Evolutionary conservation across 108 stramenopile species (phyloP).

Genomic region (Nitzschia sp.): DNA sequence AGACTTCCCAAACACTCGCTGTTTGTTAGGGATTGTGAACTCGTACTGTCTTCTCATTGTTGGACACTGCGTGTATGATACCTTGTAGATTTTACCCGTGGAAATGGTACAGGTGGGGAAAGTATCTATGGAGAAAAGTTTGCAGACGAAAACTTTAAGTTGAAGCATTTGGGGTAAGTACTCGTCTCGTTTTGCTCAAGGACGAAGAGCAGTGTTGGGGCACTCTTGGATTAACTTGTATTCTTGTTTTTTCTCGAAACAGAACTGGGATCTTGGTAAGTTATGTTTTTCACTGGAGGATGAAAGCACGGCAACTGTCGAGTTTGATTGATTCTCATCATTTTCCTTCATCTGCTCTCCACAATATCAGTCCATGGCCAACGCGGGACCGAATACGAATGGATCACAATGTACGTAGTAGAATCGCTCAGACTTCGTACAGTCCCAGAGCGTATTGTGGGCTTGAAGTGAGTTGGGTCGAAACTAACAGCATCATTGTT

Average conservation of each 20-base stretch:
- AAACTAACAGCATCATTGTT: neutral
- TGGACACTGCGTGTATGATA: neutral
- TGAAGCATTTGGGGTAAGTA: conserved; percentile 81
- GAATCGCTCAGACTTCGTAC: neutral
- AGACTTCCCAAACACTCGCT: no score
- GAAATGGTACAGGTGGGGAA: conserved; percentile 50
- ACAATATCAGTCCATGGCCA: conserved; percentile 91
- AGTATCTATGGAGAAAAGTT: conserved; percentile 94
- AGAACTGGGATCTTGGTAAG: conserved; percentile 49
- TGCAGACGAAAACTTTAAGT: conserved; percentile 94
- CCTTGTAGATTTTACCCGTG: conserved; percentile 91
- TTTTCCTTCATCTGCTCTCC: no score
- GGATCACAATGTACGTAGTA: conserved; percentile 71
- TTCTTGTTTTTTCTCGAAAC: no score
- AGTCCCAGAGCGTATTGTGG: neutral
- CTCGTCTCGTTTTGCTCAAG: neutral
- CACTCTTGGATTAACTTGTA: no score
- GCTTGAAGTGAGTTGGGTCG: neutral
- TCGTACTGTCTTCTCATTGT: no score
- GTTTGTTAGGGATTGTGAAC: no score
- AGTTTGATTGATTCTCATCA: no score
- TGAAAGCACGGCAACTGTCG: no score
- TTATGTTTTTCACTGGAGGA: no score
- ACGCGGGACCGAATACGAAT: conserved; percentile 94
- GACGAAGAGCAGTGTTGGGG: no score